Percentiles rank a stretch among this genome's conserved stretches.
phyloP scores from a whole-genome alignment of 169 alveolate genomes.

The Eimeria zaria region DNA sequence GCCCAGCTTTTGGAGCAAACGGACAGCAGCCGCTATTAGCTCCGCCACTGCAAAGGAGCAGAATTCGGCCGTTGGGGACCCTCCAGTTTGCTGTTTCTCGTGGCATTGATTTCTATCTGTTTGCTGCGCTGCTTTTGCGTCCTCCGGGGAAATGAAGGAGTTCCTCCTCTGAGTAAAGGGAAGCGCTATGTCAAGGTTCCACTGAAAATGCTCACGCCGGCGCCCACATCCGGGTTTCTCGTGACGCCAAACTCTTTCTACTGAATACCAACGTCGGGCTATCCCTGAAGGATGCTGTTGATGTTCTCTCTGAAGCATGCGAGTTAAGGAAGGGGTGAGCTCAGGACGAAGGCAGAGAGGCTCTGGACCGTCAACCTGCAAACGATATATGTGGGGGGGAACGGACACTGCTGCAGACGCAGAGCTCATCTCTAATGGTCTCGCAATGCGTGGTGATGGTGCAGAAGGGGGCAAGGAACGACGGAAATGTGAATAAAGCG shows the following conservation, averaged over 20 bases:
- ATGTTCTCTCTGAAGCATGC: constrained; percentile 83
- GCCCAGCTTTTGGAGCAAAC: constrained; percentile 79
- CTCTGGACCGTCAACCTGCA: constrained; percentile 69
- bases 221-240: constrained; percentile 87
- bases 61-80: not conserved
- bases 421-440: not conserved
- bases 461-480: not conserved
- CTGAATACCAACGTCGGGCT: constrained; percentile 84
- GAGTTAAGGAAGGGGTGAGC: constrained; percentile 86
- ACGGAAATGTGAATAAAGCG: constrained; percentile 70
- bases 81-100: not conserved
- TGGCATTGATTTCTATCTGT: not conserved
- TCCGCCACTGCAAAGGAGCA: constrained; percentile 83
- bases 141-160: not conserved
- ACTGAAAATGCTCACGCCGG: constrained; percentile 90
- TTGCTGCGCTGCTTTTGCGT: constrained; percentile 2
- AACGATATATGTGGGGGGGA: constrained; percentile 81
- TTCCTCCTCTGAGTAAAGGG: not conserved
- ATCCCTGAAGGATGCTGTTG: constrained; percentile 47
- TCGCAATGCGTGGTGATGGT: not conserved
- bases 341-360: constrained; percentile 86
- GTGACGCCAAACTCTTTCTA: constrained; percentile 86
- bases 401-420: not conserved
- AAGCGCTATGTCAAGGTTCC: constrained; percentile 90
- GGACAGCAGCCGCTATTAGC: constrained; percentile 84